Conservation (phyloP, 2,329 filamentous ascomycete genomes). For the Cadophora sp. region DNA sequence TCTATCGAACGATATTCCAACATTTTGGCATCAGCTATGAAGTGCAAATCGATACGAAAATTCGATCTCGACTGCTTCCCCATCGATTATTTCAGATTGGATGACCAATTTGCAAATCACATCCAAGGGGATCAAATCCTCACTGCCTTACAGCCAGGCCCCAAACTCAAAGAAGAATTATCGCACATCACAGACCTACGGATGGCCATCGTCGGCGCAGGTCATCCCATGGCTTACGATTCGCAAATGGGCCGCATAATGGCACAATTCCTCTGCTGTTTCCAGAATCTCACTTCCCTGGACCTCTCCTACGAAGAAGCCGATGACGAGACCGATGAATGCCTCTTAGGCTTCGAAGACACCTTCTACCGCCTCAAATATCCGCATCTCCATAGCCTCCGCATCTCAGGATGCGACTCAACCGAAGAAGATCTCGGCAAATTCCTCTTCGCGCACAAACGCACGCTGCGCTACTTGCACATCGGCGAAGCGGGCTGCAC, state of each 20-base stretch:
- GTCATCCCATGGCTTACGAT: not conserved
- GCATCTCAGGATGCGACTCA: constrained; percentile 4
- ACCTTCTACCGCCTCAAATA: constrained; percentile 15
- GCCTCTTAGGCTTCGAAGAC: constrained; percentile 1
- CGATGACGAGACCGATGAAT: constrained; percentile 12
- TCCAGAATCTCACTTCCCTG: constrained; percentile 1
- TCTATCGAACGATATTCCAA: constrained; percentile 5
- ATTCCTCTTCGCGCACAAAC: constrained; percentile 16
- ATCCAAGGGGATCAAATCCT: not conserved
- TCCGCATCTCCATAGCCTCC: constrained; percentile 12
- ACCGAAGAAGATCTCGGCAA: not conserved
- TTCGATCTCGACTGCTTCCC: constrained; percentile 13
- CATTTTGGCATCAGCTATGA: not conserved
- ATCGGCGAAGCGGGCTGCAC: constrained; percentile 15
- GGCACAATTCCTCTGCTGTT: constrained; percentile 13
- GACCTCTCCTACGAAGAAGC: constrained; percentile 20
- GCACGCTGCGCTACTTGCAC: constrained; percentile 1
- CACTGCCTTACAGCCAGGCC: not conserved
- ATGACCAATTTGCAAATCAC: not conserved
- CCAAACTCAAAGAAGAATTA: not conserved
- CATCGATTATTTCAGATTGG: constrained; percentile 6
- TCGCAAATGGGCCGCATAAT: constrained; percentile 3
- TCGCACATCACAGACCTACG: constrained; percentile 1
- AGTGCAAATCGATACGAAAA: not conserved
- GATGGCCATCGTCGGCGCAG: not conserved